Percentiles rank a stretch among this genome's conserved stretches.
These are phyloP conservation scores for Ganoderma boninense DNA, from an alignment of 1,284 basidiomycete species.

Conservation along the genomic window DNA sequence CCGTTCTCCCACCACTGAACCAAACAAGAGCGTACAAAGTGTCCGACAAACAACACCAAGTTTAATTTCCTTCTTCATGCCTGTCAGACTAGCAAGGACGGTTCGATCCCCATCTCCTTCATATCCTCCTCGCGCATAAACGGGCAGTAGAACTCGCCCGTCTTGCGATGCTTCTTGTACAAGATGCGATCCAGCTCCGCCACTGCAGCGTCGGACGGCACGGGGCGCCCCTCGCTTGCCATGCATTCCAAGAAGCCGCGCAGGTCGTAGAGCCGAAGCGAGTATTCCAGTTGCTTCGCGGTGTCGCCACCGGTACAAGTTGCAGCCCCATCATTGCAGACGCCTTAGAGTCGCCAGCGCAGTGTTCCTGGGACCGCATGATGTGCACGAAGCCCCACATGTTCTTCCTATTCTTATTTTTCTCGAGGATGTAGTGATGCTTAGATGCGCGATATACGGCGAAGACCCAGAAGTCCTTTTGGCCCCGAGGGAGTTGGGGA, in stretches of 20 bases:
- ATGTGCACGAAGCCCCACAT: constrained; percentile 16
- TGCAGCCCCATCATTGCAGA: not conserved
- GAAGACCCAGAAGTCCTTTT: constrained; percentile 18
- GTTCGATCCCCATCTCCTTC: not conserved
- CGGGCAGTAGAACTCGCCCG: constrained; percentile 1
- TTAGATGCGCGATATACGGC: not conserved
- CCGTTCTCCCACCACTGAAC: too few relatives aligned
- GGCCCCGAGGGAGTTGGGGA: constrained; percentile 1
- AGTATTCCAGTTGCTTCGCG: not conserved
- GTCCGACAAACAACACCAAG: too few relatives aligned
- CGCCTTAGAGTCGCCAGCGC: not conserved
- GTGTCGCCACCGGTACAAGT: not conserved
- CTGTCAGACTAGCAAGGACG: not conserved
- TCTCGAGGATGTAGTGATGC: too few relatives aligned
- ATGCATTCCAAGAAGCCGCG: constrained; percentile 17
- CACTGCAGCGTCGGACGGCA: constrained; percentile 18
- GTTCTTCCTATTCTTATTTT: not conserved
- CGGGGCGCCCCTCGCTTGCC: constrained; percentile 12
- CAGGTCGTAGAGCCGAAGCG: constrained; percentile 7
- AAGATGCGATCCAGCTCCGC: constrained; percentile 10
- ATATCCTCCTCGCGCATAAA: constrained; percentile 5
- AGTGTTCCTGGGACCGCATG: not conserved
- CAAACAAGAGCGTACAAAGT: too few relatives aligned
- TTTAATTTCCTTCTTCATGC: too few relatives aligned
- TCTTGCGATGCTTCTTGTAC: constrained; percentile 1